Percentiles rank a stretch among this genome's conserved stretches.
Conservation (phyloP, 1,284 basidiomycete species). For the Ganoderma lucidum region DNA sequence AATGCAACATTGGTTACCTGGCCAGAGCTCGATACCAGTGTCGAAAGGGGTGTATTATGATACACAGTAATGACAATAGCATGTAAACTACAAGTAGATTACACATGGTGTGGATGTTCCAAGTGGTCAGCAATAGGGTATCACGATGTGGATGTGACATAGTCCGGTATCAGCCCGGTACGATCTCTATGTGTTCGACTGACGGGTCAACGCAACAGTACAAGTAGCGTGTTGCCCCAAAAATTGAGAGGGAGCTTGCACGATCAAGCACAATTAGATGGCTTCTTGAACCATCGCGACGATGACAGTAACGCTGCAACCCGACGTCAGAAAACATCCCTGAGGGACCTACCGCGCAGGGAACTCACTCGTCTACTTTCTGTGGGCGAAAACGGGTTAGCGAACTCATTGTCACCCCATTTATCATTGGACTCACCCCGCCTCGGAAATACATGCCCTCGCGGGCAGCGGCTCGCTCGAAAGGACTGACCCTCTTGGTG, state of each 20-base stretch:
- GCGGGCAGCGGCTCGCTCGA: conserved; percentile 70
- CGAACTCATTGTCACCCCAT: not conserved
- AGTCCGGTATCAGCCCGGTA: conserved; percentile 23
- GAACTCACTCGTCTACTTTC: conserved; percentile 71
- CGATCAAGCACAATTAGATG: conserved; percentile 11
- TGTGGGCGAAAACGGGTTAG: conserved; percentile 35
- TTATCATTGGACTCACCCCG: conserved; percentile 60
- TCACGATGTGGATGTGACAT: conserved; percentile 10
- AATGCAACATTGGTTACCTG: not conserved
- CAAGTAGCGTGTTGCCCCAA: not conserved
- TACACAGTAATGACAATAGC: conserved; percentile 8
- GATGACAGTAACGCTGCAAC: conserved; percentile 62
- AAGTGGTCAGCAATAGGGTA: conserved; percentile 29
- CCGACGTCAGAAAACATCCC: not conserved
- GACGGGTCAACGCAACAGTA: not conserved
- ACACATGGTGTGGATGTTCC: conserved; percentile 20
- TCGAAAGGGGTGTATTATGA: conserved; percentile 4
- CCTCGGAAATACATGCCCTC: conserved; percentile 71
- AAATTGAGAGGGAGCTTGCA: not conserved
- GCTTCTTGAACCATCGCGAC: conserved; percentile 64
- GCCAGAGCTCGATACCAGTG: not conserved
- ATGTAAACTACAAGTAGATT: conserved; percentile 22
- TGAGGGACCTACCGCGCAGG: not conserved
- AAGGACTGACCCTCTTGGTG: conserved; percentile 69
- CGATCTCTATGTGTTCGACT: conserved; percentile 1